Conservation (phyloP, 1,284 basidiomycete genomes). For the Earliella scabrosa region DNA sequence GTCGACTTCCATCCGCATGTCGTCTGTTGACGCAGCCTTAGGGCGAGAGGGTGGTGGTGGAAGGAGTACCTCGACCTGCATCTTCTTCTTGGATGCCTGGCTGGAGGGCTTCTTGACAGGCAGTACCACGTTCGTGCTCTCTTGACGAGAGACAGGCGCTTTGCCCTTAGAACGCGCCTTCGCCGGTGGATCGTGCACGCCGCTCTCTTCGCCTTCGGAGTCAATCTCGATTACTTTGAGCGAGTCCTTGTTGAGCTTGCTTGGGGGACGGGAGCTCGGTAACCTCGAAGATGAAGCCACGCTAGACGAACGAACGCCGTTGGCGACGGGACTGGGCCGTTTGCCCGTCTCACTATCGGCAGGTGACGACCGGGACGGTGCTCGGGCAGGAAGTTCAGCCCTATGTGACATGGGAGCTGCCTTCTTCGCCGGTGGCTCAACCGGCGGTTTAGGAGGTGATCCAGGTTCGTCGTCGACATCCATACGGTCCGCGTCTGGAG, state of each 20-base stretch:
- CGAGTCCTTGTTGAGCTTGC: constrained; percentile 8
- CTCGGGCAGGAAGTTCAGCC: background rate
- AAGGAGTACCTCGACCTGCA: constrained; percentile 21
- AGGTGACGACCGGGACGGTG: constrained; percentile 2
- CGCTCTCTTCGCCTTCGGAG: constrained; percentile 28
- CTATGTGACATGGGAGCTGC: background rate
- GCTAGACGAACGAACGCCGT: background rate
- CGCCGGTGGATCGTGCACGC: background rate
- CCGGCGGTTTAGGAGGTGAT: background rate
- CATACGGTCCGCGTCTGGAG: constrained; percentile 25
- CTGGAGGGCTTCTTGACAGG: constrained; percentile 8
- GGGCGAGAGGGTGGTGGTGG: constrained; percentile 5
- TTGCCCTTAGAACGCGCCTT: constrained; percentile 3
- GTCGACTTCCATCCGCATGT: constrained; percentile 12
- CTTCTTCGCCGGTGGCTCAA: background rate
- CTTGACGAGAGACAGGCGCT: background rate
- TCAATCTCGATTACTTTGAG: constrained; percentile 32
- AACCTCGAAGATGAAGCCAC: constrained; percentile 7
- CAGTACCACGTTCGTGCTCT: background rate
- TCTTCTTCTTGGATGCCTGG: constrained; percentile 19
- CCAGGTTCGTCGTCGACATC: constrained; percentile 23
- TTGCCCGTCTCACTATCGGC: background rate
- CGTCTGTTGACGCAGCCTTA: background rate
- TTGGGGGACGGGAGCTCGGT: constrained; percentile 8
- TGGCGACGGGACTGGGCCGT: constrained; percentile 10